Base-by-base conservation (phyloP, 1,284 basidiomycete genomes). In the Puccinia sorghi region DNA sequence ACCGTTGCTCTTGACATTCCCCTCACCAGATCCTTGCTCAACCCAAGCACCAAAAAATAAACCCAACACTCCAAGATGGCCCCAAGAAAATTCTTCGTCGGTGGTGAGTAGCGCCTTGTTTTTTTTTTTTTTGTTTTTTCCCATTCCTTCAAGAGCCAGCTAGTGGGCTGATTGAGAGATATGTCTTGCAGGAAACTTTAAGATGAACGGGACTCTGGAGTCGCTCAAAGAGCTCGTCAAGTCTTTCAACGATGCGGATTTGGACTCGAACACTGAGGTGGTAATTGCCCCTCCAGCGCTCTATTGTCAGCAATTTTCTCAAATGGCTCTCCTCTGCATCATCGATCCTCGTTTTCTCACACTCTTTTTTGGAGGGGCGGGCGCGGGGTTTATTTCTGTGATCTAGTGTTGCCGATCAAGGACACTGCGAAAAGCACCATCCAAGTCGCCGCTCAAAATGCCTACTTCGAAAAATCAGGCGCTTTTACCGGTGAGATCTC, bases 401-500 rank as follows among this genome's bases (percentile, higher is more conserved):
- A 46, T 46, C 13, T 48, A 63, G 57, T 67, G 43, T 25, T 63
- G 48, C 63, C 64, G 57, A 56, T 74, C 20, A 22, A 32, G 32
- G 63, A 77, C 56, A 32, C 50, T 25, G 20, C 52, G 63, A 86
- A 92, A 84, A 87, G 92, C 83, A 79, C 80, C 25, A 82, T 84
- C 72, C 57, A 72, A 43, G 89, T 99, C 81, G 86, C 93, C 15
- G 96, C 95, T 27, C 97, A 99, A 86, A 98, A 98, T 87, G 90
- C 90, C 82, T 94, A 95, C 88, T 88, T 88, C 85, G 92, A 94
- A 86, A 84, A 88, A 15, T 90, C 89, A 27, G 96, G 96, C 72
- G 96, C 96, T 25, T 99, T 91, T 88, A 99, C 97, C 12, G 96
- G 94, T 79, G 94, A 97, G 86, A 93, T 93, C 86, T 94, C 91